These are phyloP conservation scores for Tinospora cordifolia DNA, from an alignment of 164 flowering plant genomes.

Conservation along the genomic window DNA sequence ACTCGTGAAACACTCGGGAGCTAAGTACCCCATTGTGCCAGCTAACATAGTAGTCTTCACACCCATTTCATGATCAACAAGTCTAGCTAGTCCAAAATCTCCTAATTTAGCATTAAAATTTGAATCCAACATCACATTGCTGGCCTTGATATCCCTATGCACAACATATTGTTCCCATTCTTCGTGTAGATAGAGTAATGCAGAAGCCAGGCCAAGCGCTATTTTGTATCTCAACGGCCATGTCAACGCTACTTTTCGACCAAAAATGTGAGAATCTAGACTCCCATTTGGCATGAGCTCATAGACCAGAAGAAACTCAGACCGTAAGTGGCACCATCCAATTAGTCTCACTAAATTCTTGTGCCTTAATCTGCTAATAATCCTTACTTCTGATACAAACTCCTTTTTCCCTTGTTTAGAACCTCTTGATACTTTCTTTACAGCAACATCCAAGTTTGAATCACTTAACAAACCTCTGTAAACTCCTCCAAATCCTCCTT, in stretches of 20 bases:
- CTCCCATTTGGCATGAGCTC: conserved; percentile 53
- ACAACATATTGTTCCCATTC: conserved; percentile 48
- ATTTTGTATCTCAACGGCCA: conserved; percentile 32
- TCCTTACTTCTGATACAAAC: conserved; percentile 22
- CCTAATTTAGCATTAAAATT: conserved; percentile 34
- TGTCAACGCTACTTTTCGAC: conserved; percentile 13
- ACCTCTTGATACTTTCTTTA: conserved; percentile 20
- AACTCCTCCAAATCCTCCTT: conserved; percentile 35
- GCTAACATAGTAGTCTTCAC: conserved; percentile 32
- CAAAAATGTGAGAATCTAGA: conserved; percentile 36
- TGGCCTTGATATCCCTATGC: conserved; percentile 43
- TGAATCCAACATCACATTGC: conserved; percentile 20
- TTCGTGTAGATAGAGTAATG: conserved; percentile 45
- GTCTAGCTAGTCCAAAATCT: conserved; percentile 30
- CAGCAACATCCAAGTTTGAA: conserved; percentile 13
- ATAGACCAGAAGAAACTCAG: conserved; percentile 40
- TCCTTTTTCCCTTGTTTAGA: conserved; percentile 25
- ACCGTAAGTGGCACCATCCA: conserved; percentile 46
- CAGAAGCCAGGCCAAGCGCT: conserved; percentile 31
- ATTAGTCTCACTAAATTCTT: conserved; percentile 39
- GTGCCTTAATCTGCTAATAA: conserved; percentile 28
- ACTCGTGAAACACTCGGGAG: conserved; percentile 33
- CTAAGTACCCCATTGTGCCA: conserved; percentile 38
- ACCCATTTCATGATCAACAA: conserved; percentile 30
- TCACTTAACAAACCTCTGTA: conserved; percentile 16